Evolutionary conservation across 2,329 filamentous ascomycete species (phyloP).

Genomic region (Colletotrichum graminicola): DNA sequence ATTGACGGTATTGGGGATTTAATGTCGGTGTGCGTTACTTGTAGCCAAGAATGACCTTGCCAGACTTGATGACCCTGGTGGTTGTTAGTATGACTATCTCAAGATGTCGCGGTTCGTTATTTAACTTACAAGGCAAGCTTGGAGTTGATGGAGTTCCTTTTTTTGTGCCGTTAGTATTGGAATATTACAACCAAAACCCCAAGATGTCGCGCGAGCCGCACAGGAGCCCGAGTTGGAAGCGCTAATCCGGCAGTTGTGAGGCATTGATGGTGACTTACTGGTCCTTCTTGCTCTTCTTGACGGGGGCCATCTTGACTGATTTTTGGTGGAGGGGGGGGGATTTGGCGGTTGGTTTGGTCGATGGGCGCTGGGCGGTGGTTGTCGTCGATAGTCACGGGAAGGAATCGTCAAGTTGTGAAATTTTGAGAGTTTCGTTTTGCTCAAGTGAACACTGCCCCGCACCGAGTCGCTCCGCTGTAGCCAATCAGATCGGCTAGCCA

Average conservation of each 20-base stretch:
- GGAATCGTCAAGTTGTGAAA: neutral
- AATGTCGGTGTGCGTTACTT: conserved; percentile 60
- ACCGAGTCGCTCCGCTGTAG: neutral
- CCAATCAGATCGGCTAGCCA: conserved; percentile 1
- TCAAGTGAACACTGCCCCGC: neutral
- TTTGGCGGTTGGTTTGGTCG: conserved; percentile 48
- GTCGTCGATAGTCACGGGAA: conserved; percentile 24
- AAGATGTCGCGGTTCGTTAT: neutral
- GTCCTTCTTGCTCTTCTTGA: conserved; percentile 89
- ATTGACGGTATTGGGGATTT: neutral
- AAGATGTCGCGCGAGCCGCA: too few relatives aligned
- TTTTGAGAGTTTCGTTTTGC: conserved; percentile 22
- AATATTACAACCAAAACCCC: neutral
- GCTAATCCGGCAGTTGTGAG: too few relatives aligned
- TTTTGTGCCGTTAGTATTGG: neutral
- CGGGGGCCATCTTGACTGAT: conserved; percentile 72
- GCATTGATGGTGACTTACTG: conserved; percentile 53
- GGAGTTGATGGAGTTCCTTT: conserved; percentile 68
- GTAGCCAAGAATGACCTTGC: conserved; percentile 90
- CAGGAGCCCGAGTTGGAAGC: neutral
- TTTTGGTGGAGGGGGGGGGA: neutral
- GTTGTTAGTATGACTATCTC: conserved; percentile 56
- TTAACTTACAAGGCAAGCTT: neutral
- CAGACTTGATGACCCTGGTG: conserved; percentile 74
- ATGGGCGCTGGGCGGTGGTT: conserved; percentile 38